Evolutionary conservation across 176 grass and related monocot species (phyloP), one percentile per base, ranked within the genome.

Genomic region (Leersia perrieri): DNA sequence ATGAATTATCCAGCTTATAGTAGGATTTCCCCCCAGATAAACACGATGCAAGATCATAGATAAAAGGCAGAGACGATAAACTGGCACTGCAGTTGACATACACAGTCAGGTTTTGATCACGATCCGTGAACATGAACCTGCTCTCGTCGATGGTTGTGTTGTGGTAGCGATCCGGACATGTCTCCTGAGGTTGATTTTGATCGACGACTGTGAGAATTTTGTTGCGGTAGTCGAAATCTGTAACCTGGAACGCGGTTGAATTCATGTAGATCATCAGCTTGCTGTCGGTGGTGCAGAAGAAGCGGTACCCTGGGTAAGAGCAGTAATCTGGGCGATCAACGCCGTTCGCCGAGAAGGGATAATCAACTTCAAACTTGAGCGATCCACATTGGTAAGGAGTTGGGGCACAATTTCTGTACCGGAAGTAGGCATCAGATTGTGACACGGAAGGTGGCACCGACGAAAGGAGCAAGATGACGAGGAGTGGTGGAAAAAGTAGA

Each of bases 291-390:
- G 27, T 34, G 81, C 81, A 89, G 39, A 47, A 6, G 36, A 89
- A 63, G 29, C 45, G 60, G 61, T 79, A 62, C 0, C 76, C 81
- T 0, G 87, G 87, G 63, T 22, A 32, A 7, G 81, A 80, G 75
- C 87, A 84, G 62, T 88, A 88, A 63, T 84, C 87, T 2, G 81
- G 87, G 26, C 76, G 76, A 63, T 18, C 3, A 0, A 53, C 25
- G 12, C 20, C 62, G 39, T 4, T 38, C 15, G 79, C 49, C 5
- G 81, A 47, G 25, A 89, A 80, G 1, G 87, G 87, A 30, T 84
- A 89, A 7, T 0, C 14, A 2, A 84, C 8, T 13, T 84, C 18
- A 51, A 89, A 55, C 30, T 33, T 12, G 49, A 89, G 0, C 28
- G 36, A 0, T 1, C 76, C 76, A 29, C 81, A 88, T 16, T 27